Base-by-base conservation (phyloP, 2,329 filamentous ascomycete genomes). In the Aspergillus transmontanensis region DNA sequence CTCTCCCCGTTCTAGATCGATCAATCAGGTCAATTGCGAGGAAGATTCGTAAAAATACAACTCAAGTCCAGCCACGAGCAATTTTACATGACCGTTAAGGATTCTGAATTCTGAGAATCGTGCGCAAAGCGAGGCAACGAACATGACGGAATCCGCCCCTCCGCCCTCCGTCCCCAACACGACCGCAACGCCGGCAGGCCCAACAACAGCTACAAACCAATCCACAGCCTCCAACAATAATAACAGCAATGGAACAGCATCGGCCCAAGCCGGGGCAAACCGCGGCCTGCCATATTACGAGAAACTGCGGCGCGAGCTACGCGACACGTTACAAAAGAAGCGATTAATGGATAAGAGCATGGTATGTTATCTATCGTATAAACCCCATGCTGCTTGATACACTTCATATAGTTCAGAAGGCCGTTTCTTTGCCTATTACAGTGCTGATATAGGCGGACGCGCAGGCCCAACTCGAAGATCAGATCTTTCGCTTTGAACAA, bases 401-500 rank as follows among this genome's bases (percentile, higher is more conserved):
- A 26, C 23, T 19, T 16, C 11, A 9, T 6, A 26, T 16, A 28
- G 3, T 32, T 11, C 4, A 6, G 16, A n/a, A 32, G 9, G 14
- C 26, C 28, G 3, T 34, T 32, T 21, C 11, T 39, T 10, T 39
- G 5, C 34, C 51, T 39, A 39, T 26, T 23, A 21, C 19, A 10
- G n/a, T 19, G 30, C 32, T 55, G 11, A 55, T 9, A 21, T 1
- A 39, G 21, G 30, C 66, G 72, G 70, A 36, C 26, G 60, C 23
- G 61, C 26, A 89, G 87, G 78, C 82, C 58, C 76, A 81, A 69
- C 79, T 89, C 63, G 95, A 99, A 82, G 92, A 96, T 57, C 86
- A 87, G 68, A 98, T 99, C 71, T 89, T 86, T 75, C 88, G 90
- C 67, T 90, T 92, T 73, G 95, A 99, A 78, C 88, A 89, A 62